Evolutionary conservation across 75 land plant species (phyloP).

Genomic region (Ceratopteris richardii): DNA sequence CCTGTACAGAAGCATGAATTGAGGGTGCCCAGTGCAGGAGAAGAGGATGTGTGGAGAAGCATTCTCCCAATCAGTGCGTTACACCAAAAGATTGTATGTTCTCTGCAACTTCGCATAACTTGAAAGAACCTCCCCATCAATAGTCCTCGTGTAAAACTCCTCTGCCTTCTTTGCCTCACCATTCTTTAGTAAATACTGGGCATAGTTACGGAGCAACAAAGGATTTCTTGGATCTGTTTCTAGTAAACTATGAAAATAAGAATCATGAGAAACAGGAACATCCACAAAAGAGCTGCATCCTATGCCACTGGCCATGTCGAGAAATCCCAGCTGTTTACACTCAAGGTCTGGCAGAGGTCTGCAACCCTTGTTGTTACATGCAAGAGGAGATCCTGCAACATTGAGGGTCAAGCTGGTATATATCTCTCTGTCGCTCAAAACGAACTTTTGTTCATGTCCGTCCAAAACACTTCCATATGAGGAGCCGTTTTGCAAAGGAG

Average conservation of each 20-base stretch:
- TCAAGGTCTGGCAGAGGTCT: slow-evolving; percentile 2
- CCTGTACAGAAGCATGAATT: not conserved
- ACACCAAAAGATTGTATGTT: too few species aligned
- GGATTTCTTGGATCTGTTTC: slow-evolving; percentile 44
- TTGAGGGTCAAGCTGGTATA: not conserved
- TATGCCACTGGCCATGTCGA: not conserved
- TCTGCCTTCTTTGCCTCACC: slow-evolving; percentile 43
- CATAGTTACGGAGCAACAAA: slow-evolving; percentile 54
- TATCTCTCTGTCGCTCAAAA: not conserved
- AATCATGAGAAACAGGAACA: slow-evolving; percentile 4
- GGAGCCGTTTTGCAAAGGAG: not conserved
- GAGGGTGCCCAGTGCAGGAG: slow-evolving; percentile 24
- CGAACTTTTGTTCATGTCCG: not conserved
- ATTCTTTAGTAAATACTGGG: slow-evolving; percentile 57
- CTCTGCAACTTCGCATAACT: slow-evolving; percentile 58
- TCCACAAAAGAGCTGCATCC: not conserved
- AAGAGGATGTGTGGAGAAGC: slow-evolving; percentile 40
- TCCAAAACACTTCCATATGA: not conserved
- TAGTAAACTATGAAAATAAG: slow-evolving; percentile 41
- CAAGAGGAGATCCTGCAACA: not conserved
- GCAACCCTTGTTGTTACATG: slow-evolving; percentile 1
- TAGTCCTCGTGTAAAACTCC: slow-evolving; percentile 64
- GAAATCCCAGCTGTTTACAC: not conserved
- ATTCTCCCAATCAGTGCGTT: too few species aligned
- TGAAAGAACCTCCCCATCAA: slow-evolving; percentile 59